Evolutionary conservation across 2,329 filamentous ascomycete species (phyloP).

Genomic region (Didymella segeticola): DNA sequence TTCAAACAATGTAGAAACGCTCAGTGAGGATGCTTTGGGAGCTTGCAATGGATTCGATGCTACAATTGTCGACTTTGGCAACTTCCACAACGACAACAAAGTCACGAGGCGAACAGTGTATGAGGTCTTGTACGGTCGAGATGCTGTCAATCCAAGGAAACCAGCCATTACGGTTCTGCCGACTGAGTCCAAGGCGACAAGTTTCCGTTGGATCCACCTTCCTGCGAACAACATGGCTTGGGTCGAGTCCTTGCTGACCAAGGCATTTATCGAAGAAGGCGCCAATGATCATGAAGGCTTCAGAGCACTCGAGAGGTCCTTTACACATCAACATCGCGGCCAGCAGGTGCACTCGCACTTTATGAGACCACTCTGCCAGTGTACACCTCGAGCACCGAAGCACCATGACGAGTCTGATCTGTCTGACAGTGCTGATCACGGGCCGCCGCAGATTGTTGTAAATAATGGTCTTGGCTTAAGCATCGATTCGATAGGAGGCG

Average conservation of each 20-base stretch:
- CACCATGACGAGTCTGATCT: constrained; percentile 43
- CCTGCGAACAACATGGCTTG: constrained; percentile 63
- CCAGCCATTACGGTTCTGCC: constrained; percentile 48
- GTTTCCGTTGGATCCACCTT: constrained; percentile 55
- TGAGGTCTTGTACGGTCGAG: constrained; percentile 46
- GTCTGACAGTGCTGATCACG: constrained; percentile 41
- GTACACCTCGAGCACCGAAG: constrained; percentile 48
- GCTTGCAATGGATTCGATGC: constrained; percentile 49
- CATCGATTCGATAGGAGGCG: constrained; percentile 30
- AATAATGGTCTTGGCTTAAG: constrained; percentile 34
- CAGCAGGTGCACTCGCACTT: constrained; percentile 65
- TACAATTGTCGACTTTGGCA: constrained; percentile 50
- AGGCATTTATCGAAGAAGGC: constrained; percentile 69
- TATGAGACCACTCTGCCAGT: constrained; percentile 66
- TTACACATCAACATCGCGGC: constrained; percentile 67
- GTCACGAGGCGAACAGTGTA: constrained; percentile 42
- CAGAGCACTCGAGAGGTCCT: constrained; percentile 67
- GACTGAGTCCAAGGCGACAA: constrained; percentile 50
- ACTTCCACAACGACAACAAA: constrained; percentile 46
- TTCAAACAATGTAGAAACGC: constrained; percentile 47
- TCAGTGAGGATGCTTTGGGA: constrained; percentile 43
- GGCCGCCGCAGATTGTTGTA: constrained; percentile 39
- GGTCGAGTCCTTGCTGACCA: constrained; percentile 69
- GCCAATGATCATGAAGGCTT: constrained; percentile 68
- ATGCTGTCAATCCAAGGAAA: constrained; percentile 42